Conservation (phyloP, 2,329 filamentous ascomycete species). For the Xylariaceae sp. region DNA sequence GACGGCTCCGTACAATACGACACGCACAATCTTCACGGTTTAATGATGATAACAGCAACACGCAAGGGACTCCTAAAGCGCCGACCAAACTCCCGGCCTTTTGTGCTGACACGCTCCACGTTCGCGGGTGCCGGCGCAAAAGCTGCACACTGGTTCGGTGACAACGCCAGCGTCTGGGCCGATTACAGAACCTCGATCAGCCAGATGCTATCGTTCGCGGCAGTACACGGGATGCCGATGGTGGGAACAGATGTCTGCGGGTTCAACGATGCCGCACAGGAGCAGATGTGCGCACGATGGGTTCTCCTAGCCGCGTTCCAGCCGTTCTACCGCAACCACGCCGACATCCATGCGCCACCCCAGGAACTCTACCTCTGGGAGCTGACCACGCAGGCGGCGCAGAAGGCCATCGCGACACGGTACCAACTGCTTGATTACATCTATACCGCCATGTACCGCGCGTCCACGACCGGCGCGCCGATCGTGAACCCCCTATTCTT, state of each 20-base stretch:
- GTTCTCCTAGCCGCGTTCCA: constrained; percentile 62
- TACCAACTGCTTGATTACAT: constrained; percentile 79
- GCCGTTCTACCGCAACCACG: constrained; percentile 68
- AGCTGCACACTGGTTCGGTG: constrained; percentile 45
- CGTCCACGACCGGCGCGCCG: constrained; percentile 59
- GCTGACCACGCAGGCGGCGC: constrained; percentile 58
- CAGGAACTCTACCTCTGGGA: constrained; percentile 63
- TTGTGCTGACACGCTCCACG: constrained; percentile 62
- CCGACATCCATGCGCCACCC: constrained; percentile 43
- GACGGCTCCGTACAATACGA: constrained; percentile 60
- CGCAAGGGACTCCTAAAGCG: constrained; percentile 53
- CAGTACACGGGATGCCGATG: constrained; percentile 54
- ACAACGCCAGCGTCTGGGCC: constrained; percentile 46
- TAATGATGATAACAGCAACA: constrained; percentile 58
- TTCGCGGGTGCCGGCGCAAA: constrained; percentile 58
- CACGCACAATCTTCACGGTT: constrained; percentile 63
- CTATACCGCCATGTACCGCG: constrained; percentile 63
- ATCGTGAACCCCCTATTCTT: constrained; percentile 69
- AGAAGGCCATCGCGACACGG: constrained; percentile 65
- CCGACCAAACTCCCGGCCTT: constrained; percentile 51
- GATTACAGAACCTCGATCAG: constrained; percentile 47
- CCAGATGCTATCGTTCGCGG: constrained; percentile 45
- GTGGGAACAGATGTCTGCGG: constrained; percentile 61
- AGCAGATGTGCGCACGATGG: constrained; percentile 65
- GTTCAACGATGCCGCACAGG: constrained; percentile 55